These are phyloP conservation scores for Eurotiales sp. DNA, from an alignment of 2,329 filamentous ascomycete genomes.

Conservation along the genomic window DNA sequence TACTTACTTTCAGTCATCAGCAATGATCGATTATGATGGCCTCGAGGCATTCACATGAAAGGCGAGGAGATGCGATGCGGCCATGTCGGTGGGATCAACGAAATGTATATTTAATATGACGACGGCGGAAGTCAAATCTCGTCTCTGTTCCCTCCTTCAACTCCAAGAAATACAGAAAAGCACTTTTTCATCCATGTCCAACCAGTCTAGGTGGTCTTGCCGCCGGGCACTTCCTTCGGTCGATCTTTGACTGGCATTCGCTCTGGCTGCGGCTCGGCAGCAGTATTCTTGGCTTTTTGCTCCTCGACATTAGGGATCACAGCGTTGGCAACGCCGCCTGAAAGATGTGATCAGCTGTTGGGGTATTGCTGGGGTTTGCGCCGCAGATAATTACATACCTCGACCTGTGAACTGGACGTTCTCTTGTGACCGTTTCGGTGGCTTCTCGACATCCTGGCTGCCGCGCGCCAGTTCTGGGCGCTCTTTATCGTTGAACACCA, in stretches of 20 bases:
- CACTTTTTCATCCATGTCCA: no score
- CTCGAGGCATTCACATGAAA: no score
- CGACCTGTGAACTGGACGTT: constrained; percentile 40
- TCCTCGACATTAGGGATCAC: constrained; percentile 25
- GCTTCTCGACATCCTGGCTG: constrained; percentile 74
- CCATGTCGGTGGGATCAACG: no score
- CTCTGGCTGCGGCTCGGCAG: constrained; percentile 7
- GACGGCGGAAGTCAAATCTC: no score
- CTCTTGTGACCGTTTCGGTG: constrained; percentile 35
- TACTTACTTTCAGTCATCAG: background rate
- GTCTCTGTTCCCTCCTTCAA: no score
- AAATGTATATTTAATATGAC: no score
- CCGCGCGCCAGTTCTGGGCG: constrained; percentile 66
- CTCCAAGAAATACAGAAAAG: background rate
- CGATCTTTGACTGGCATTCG: constrained; percentile 26
- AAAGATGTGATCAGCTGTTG: background rate
- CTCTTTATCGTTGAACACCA: constrained; percentile 70
- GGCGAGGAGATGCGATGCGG: no score
- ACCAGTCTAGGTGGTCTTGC: constrained; percentile 8
- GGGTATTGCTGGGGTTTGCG: background rate
- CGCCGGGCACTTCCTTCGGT: constrained; percentile 21
- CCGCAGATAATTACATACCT: constrained; percentile 31
- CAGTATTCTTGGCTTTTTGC: constrained; percentile 11
- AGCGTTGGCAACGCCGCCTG: constrained; percentile 36
- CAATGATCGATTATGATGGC: no score